These are phyloP conservation scores for Geotrichum armillariae DNA, from an alignment of 1,139 yeast genomes.

Conservation along the genomic window DNA sequence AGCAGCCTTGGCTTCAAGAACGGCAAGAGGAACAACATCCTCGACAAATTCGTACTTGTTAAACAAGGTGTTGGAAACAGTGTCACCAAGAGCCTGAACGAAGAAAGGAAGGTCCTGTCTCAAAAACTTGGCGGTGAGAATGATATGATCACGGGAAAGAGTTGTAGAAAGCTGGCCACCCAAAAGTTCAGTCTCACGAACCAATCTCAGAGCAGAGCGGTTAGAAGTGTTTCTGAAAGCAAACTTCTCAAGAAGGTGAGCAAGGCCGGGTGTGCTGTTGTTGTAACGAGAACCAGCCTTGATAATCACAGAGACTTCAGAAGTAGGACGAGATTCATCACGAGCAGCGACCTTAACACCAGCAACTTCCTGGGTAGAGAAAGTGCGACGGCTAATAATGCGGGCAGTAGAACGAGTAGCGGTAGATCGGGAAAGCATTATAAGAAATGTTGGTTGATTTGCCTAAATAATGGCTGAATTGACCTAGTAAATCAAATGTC, in stretches of 20 bases:
- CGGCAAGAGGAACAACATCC: slow-evolving; percentile 77
- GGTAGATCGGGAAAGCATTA: slow-evolving; percentile 20
- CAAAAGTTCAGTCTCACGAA: slow-evolving; percentile 90
- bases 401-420: slow-evolving; percentile 11
- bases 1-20: slow-evolving; percentile 50
- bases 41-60: slow-evolving; percentile 76
- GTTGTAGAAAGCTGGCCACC: slow-evolving; percentile 75
- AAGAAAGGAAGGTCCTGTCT: slow-evolving; percentile 88
- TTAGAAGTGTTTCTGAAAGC: slow-evolving; percentile 77
- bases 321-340: slow-evolving; percentile 54
- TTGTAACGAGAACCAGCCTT: slow-evolving; percentile 85
- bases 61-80: slow-evolving; percentile 68
- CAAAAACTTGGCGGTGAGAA: slow-evolving; percentile 77
- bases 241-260: slow-evolving; percentile 83
- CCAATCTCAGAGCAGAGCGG: slow-evolving; percentile 88
- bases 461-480: not conserved
- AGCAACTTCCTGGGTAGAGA: slow-evolving; percentile 36
- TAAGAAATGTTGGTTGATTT: not conserved
- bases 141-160: slow-evolving; percentile 81
- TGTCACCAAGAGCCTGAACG: slow-evolving; percentile 82
- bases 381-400: slow-evolving; percentile 27
- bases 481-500: not conserved
- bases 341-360: slow-evolving; percentile 47
- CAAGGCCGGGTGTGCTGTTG: slow-evolving; percentile 69
- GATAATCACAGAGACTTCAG: slow-evolving; percentile 75